These are phyloP conservation scores for Zoysia matrella DNA, from an alignment of 202 grass and related monocot genomes.

Conservation along the genomic window DNA sequence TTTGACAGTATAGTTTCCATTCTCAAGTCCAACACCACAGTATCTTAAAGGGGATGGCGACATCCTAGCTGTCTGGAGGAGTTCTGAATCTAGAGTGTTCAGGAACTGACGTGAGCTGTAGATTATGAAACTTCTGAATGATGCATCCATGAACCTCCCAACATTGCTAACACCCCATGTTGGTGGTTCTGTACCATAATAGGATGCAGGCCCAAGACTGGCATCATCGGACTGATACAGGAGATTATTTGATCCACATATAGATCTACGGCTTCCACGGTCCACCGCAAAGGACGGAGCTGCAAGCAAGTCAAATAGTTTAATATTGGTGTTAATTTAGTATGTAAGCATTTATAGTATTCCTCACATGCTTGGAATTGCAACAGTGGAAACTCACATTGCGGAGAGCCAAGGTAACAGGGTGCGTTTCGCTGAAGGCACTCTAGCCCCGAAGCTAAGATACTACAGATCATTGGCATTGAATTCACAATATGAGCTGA, in stretches of 20 bases:
- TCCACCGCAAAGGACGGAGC: slow-evolving; percentile 71
- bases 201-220: slow-evolving; percentile 59
- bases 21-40: too few species aligned
- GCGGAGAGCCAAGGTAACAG: slow-evolving; percentile 68
- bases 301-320: slow-evolving; percentile 15
- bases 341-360: background rate
- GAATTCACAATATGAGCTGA: slow-evolving; percentile 27
- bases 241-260: slow-evolving; percentile 58
- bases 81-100: slow-evolving; percentile 64
- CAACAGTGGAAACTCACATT: slow-evolving; percentile 51
- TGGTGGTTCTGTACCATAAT: slow-evolving; percentile 50
- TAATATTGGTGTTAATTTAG: background rate
- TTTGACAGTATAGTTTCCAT: too few species aligned
- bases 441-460: slow-evolving; percentile 54
- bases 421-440: slow-evolving; percentile 84
- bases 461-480: slow-evolving; percentile 42
- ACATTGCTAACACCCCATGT: slow-evolving; percentile 80
- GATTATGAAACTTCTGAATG: slow-evolving; percentile 58
- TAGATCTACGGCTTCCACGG: slow-evolving; percentile 49
- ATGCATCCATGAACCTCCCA: slow-evolving; percentile 47
- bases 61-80: background rate
- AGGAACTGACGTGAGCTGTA: slow-evolving; percentile 53
- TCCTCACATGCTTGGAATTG: slow-evolving; percentile 8
- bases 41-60: too few species aligned
- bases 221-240: slow-evolving; percentile 55